These are phyloP conservation scores for slime mould (Dictyostelium discoideum) DNA, from an alignment of 78 protist species.

Conservation along the genomic window DNA sequence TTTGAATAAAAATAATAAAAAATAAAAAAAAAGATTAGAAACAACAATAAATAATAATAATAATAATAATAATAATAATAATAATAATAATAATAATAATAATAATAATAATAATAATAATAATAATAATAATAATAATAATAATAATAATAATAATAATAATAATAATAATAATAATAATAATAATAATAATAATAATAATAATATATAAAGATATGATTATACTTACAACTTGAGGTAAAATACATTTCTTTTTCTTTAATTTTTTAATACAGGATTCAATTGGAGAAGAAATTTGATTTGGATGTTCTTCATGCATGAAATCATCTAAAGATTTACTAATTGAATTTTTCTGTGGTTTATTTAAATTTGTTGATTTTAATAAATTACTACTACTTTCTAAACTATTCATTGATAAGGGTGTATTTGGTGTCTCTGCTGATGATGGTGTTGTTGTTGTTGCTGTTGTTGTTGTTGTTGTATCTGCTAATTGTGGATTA, in stretches of 20 bases:
- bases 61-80: neutral
- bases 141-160: neutral
- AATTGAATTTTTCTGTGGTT: neutral
- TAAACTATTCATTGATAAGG: neutral
- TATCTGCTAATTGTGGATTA: neutral
- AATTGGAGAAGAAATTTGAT: conserved; percentile 1
- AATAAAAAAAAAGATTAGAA: no score
- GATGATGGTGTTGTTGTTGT: neutral
- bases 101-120: no score
- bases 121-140: no score
- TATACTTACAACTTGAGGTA: conserved; percentile 67
- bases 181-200: no score
- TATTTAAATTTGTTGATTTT: neutral
- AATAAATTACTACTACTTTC: neutral
- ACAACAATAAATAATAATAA: neutral
- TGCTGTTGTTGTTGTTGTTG: neutral
- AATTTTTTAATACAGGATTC: conserved; percentile 16
- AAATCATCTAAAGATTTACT: conserved; percentile 1
- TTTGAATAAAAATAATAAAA: neutral
- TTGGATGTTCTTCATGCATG: neutral
- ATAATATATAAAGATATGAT: neutral
- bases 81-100: neutral
- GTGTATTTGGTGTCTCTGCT: no score
- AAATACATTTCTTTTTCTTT: conserved; percentile 57
- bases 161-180: no score